Evolutionary conservation across 352 stramenopile genomes (phyloP).

Genomic region (Pythium plurisporium): DNA sequence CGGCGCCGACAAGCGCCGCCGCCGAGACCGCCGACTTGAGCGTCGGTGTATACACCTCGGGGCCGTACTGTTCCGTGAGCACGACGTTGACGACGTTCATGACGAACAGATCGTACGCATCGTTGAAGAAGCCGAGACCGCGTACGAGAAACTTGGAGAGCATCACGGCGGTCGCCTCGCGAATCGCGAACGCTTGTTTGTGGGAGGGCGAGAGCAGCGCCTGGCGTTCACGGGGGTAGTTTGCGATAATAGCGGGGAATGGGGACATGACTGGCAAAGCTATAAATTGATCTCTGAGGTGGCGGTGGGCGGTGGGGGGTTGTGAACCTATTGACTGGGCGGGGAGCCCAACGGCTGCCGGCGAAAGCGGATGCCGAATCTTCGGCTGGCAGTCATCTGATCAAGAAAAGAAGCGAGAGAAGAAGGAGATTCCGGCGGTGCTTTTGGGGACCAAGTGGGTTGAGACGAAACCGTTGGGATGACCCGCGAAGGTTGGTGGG

Average conservation of each 20-base stretch:
- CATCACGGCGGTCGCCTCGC: not conserved
- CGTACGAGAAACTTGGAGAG: conserved; percentile 33
- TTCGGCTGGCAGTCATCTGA: too few relatives aligned
- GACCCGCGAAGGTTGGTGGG: not conserved
- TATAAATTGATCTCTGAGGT: too few relatives aligned
- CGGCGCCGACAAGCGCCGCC: conserved; percentile 27
- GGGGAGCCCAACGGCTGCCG: too few relatives aligned
- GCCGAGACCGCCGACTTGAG: conserved; percentile 30
- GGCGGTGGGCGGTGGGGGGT: too few relatives aligned
- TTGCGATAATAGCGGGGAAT: too few relatives aligned
- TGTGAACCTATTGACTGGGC: too few relatives aligned
- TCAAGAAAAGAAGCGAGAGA: not conserved
- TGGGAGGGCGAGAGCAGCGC: not conserved
- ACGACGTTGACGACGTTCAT: conserved; percentile 48
- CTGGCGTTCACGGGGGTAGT: not conserved
- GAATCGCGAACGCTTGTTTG: not conserved
- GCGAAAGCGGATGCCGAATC: too few relatives aligned
- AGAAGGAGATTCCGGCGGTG: not conserved
- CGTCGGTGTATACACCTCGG: conserved; percentile 27
- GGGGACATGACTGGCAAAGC: too few relatives aligned
- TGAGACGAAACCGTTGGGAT: not conserved
- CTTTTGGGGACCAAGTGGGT: not conserved
- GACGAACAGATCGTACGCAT: conserved; percentile 41
- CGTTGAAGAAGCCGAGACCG: conserved; percentile 43
- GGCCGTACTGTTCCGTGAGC: conserved; percentile 31